These are phyloP conservation scores for Chrysosporium queenslandicum DNA, from an alignment of 2,329 filamentous ascomycete genomes.

Conservation along the genomic window DNA sequence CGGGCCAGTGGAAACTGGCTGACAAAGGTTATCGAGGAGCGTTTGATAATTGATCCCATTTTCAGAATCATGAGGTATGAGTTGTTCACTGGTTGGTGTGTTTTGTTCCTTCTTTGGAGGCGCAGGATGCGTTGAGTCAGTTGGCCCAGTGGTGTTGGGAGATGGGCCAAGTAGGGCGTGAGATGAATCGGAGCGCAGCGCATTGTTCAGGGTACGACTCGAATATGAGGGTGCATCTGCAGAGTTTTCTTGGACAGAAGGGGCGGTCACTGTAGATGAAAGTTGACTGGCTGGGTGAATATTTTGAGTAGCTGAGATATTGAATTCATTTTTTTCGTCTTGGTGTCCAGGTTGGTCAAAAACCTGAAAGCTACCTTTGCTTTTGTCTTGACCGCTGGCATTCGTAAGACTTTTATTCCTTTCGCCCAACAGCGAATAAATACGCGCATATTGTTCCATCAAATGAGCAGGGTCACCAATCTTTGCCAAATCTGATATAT, in stretches of 20 bases:
- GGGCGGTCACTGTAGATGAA: conserved; percentile 17
- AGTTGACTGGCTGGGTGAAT: conserved; percentile 17
- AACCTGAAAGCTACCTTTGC: conserved; percentile 29
- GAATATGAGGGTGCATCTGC: not conserved
- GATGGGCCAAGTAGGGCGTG: not conserved
- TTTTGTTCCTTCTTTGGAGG: conserved; percentile 14
- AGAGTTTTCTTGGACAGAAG: conserved; percentile 14
- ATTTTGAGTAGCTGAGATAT: conserved; percentile 21
- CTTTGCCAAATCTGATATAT: conserved; percentile 2
- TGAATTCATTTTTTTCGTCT: conserved; percentile 23
- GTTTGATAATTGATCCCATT: conserved; percentile 41
- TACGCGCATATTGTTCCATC: conserved; percentile 12
- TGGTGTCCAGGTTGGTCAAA: conserved; percentile 21
- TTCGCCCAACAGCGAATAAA: conserved; percentile 14
- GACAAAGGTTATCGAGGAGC: conserved; percentile 40
- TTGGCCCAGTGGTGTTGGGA: not conserved
- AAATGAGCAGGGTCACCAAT: conserved; percentile 7
- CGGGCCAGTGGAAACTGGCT: conserved; percentile 25
- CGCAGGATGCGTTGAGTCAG: not conserved
- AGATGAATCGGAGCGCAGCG: not conserved
- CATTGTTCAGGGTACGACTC: conserved; percentile 1
- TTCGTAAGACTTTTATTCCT: conserved; percentile 8
- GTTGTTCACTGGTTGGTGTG: conserved; percentile 20
- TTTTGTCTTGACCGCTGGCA: conserved; percentile 12
- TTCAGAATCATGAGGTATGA: conserved; percentile 21